Evolutionary conservation across 1,284 basidiomycete genomes (phyloP), one percentile per base, ranked within the genome.

Genomic region (Leccinum subrobustum): DNA sequence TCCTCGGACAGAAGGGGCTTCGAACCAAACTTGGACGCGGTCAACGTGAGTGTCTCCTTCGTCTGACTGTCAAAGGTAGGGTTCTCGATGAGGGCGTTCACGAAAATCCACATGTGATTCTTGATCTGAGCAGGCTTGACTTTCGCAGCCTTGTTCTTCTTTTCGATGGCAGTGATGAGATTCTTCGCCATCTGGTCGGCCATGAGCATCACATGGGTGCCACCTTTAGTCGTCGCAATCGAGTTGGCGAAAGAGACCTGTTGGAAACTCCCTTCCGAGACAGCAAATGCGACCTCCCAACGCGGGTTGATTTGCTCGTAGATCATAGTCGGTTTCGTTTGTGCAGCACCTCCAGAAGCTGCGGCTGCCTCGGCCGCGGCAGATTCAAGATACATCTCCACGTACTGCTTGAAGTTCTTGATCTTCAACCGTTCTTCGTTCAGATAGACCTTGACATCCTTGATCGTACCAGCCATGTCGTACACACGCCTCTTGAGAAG

Each of bases 11-110:
- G 75, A 1, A 69, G 70, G 1, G 93, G 93, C 74, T 91, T 95
- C 63, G 91, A 92, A 54, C 93, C 94, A 72, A 99, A 99, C 73
- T 97, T 96, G 54, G 88, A 91, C 44, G 89, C 80, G 25, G 91
- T 89, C 53, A 99, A 80, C 2, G 96, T 99, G 67, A 99, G 78
- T 7, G 90, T 93, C 77, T 99, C 97, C 80, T 99, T 99, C 53
- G 97, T 99, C 77, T 99, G 97, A 79, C 95, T 96, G 82, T 99
- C 96, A 77, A 99, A 99, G 1, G 96, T 94, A 8, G 97, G 96
- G 73, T 99, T 99, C 78, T 98, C 96, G 65, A 99, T 92, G 64
- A 98, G 82, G 23, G 93, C 89, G 71, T 99, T 99, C 74, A 99
- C 91, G 72, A 99, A 99, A 63, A 99, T 85, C 95, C 95, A 97